phyloP scores from a whole-genome alignment of 2,329 filamentous ascomycete species.

The Stromatinia cepivora region DNA sequence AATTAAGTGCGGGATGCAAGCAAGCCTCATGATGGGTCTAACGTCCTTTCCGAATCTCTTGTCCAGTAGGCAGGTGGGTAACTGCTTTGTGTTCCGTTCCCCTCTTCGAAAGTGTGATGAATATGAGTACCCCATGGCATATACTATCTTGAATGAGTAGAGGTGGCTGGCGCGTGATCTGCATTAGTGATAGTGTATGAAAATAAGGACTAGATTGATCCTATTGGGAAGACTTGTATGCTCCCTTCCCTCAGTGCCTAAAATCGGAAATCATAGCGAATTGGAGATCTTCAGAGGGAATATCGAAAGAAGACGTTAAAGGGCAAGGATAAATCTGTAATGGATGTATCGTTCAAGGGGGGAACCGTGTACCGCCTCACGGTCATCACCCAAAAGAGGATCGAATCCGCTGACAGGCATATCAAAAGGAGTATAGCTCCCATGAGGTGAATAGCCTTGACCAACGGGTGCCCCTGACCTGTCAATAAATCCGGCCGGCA shows the following conservation, averaged over 20 bases:
- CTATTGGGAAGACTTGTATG: slow-evolving; percentile 24
- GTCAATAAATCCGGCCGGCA: slow-evolving; percentile 31
- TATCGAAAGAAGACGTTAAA: slow-evolving; percentile 37
- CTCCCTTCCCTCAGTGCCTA: slow-evolving; percentile 32
- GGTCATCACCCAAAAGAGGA: slow-evolving; percentile 31
- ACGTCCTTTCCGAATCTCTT: slow-evolving; percentile 35
- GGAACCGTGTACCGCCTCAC: slow-evolving; percentile 33
- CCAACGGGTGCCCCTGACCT: slow-evolving; percentile 30
- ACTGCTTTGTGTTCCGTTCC: slow-evolving; percentile 26
- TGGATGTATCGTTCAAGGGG: slow-evolving; percentile 29
- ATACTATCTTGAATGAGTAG: slow-evolving; percentile 31
- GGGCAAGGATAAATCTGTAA: slow-evolving; percentile 28
- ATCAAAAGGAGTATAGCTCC: slow-evolving; percentile 29
- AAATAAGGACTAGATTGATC: slow-evolving; percentile 23
- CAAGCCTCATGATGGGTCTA: slow-evolving; percentile 38
- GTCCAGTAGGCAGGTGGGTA: slow-evolving; percentile 28
- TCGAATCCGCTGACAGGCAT: slow-evolving; percentile 32
- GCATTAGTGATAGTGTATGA: slow-evolving; percentile 31
- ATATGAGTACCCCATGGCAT: slow-evolving; percentile 26
- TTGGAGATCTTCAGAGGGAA: slow-evolving; percentile 33
- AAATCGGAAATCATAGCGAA: slow-evolving; percentile 36
- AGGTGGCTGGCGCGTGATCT: slow-evolving; percentile 40
- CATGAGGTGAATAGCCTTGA: slow-evolving; percentile 18
- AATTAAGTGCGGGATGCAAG: slow-evolving; percentile 26
- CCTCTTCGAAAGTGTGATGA: slow-evolving; percentile 29